These are phyloP conservation scores for Curvularia verruculosa DNA, from an alignment of 2,329 filamentous ascomycete species.

Conservation along the genomic window DNA sequence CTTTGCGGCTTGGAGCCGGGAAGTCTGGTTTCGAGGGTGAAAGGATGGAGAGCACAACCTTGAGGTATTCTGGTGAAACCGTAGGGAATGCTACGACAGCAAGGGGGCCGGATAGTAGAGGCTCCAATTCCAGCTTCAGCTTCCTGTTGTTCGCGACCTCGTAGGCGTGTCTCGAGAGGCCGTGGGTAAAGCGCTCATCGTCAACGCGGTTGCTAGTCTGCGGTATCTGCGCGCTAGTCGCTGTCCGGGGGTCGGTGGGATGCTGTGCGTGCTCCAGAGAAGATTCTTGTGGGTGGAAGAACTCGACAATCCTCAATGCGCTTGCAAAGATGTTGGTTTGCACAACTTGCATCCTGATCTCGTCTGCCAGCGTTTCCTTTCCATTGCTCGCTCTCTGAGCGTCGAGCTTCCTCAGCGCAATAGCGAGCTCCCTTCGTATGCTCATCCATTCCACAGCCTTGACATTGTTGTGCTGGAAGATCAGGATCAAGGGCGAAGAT, in stretches of 20 bases:
- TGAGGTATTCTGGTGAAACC: constrained; percentile 83
- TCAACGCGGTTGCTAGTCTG: constrained; percentile 44
- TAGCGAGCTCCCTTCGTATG: constrained; percentile 71
- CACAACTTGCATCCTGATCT: constrained; percentile 79
- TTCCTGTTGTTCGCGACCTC: constrained; percentile 57
- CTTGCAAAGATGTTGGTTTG: constrained; percentile 88
- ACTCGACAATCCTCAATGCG: constrained; percentile 85
- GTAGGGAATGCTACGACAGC: constrained; percentile 79
- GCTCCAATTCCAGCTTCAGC: constrained; percentile 67
- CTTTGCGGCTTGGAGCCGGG: constrained; percentile 76
- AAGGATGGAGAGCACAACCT: constrained; percentile 79
- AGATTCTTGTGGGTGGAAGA: constrained; percentile 59
- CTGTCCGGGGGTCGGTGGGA: constrained; percentile 41
- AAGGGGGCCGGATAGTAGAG: constrained; percentile 81
- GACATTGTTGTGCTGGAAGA: constrained; percentile 84
- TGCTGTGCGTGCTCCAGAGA: constrained; percentile 30
- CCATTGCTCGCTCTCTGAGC: constrained; percentile 68
- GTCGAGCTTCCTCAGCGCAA: constrained; percentile 69
- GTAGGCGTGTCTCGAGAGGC: constrained; percentile 63
- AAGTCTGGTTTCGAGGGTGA: constrained; percentile 72
- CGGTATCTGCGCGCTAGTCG: constrained; percentile 43
- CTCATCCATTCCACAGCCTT: constrained; percentile 76
- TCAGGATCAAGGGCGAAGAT: constrained; percentile 80
- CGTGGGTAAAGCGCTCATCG: constrained; percentile 64
- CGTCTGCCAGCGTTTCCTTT: constrained; percentile 58